Percentiles rank a stretch among this genome's conserved stretches.
Conservation (phyloP, 257 asterid species). For the Verbascum thapsus region DNA sequence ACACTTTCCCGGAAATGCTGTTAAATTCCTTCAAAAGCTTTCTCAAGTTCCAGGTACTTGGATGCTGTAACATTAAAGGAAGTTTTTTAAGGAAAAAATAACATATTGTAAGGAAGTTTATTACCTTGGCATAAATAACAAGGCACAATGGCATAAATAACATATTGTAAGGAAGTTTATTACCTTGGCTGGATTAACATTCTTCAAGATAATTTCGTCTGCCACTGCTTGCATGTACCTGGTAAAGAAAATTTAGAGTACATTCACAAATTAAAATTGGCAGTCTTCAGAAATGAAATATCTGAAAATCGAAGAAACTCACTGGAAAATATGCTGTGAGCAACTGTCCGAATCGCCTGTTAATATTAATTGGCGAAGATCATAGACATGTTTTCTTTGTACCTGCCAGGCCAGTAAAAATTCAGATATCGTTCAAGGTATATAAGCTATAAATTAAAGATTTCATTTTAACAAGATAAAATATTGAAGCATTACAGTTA, state of each 20-base stretch:
- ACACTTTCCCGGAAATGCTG: slow-evolving; percentile 50
- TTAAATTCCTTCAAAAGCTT: slow-evolving; percentile 73
- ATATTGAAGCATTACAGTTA: not conserved
- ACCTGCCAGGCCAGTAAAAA: slow-evolving; percentile 57
- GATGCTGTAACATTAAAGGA: slow-evolving; percentile 60
- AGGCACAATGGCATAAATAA: slow-evolving; percentile 21
- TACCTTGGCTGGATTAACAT: slow-evolving; percentile 79
- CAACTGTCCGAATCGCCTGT: slow-evolving; percentile 87
- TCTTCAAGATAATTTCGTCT: slow-evolving; percentile 72
- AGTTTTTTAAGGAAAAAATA: slow-evolving; percentile 8
- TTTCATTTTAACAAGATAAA: slow-evolving; percentile 1
- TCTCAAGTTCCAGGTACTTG: slow-evolving; percentile 78
- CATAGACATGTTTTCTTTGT: slow-evolving; percentile 94
- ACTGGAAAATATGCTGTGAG: slow-evolving; percentile 82
- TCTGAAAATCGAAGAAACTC: slow-evolving; percentile 40
- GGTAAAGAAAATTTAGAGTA: slow-evolving; percentile 24
- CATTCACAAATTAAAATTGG: slow-evolving; percentile 17
- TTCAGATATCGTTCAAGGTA: slow-evolving; percentile 9
- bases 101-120: slow-evolving; percentile 27
- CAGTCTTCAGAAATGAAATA: slow-evolving; percentile 19
- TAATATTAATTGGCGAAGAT: slow-evolving; percentile 88
- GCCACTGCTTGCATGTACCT: slow-evolving; percentile 99
- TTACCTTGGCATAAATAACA: slow-evolving; percentile 77
- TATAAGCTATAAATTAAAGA: slow-evolving; percentile 5
- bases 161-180: slow-evolving; percentile 26